Conservation (phyloP, 2,329 filamentous ascomycete genomes). For the Fusarium sp. region DNA sequence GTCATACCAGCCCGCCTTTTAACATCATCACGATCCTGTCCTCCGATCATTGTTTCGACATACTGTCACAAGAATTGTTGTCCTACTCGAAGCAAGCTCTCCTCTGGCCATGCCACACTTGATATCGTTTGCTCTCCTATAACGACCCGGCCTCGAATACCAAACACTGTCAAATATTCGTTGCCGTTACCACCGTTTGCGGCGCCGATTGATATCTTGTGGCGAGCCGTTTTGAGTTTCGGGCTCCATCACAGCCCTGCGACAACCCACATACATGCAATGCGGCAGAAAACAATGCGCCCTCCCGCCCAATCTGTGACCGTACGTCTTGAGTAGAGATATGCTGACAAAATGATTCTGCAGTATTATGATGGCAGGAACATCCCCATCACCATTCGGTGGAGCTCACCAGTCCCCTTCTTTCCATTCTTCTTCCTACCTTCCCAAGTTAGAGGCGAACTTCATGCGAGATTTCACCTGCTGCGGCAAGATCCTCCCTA, state of each 20-base stretch:
- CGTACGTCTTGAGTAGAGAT: constrained; percentile 10
- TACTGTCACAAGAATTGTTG: background rate
- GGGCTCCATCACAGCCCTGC: constrained; percentile 31
- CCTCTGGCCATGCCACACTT: background rate
- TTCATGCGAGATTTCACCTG: constrained; percentile 98
- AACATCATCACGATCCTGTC: constrained; percentile 12
- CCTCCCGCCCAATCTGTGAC: constrained; percentile 1
- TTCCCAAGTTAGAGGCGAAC: constrained; percentile 94
- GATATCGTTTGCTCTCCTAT: background rate
- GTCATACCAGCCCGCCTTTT: constrained; percentile 52
- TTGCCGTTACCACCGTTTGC: constrained; percentile 6
- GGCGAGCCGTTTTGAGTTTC: constrained; percentile 41
- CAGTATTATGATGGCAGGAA: constrained; percentile 95
- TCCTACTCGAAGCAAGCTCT: background rate
- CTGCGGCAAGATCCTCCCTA: constrained; percentile 88
- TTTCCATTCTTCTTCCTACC: constrained; percentile 94
- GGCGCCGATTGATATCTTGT: constrained; percentile 24
- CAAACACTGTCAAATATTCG: background rate
- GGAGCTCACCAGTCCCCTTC: constrained; percentile 86
- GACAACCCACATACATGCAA: constrained; percentile 21
- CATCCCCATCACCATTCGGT: constrained; percentile 77
- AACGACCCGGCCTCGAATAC: background rate
- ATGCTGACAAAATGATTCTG: constrained; percentile 42
- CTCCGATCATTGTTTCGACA: constrained; percentile 12
- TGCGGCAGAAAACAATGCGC: constrained; percentile 27